Conservation (phyloP, 2,329 filamentous ascomycete species). For the Pseudopyricularia javanii region DNA sequence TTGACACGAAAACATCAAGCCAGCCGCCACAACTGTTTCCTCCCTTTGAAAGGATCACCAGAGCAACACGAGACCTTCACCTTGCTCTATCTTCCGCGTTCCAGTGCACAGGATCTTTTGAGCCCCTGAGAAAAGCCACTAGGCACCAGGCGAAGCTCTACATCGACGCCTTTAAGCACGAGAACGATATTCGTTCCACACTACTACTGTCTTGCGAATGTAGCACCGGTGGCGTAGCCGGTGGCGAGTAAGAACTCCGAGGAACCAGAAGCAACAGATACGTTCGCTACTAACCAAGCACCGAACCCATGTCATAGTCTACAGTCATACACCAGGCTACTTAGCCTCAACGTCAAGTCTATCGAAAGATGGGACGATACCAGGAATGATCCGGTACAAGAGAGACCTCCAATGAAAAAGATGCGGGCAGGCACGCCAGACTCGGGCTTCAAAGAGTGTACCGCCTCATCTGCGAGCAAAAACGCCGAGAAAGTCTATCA, state of each 20-base stretch:
- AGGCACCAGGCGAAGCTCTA: too few species aligned
- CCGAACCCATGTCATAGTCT: not conserved
- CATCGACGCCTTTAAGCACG: not conserved
- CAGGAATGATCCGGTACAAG: not conserved
- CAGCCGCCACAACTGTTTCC: too few species aligned
- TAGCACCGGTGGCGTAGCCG: too few species aligned
- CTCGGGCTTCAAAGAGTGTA: not conserved
- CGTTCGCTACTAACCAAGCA: not conserved
- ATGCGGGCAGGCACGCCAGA: not conserved
- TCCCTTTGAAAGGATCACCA: too few species aligned
- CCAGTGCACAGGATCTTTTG: too few species aligned
- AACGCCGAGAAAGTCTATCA: too few species aligned
- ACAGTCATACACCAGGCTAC: not conserved
- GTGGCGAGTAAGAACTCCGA: not conserved
- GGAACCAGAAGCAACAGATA: not conserved
- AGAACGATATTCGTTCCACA: not conserved
- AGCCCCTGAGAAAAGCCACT: too few species aligned
- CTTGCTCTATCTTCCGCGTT: too few species aligned
- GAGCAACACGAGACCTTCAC: too few species aligned
- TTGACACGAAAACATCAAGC: not conserved
- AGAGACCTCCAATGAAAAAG: not conserved
- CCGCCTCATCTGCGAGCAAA: not conserved
- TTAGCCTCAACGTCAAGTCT: not conserved
- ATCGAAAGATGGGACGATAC: not conserved
- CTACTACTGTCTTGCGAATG: not conserved